Percentiles rank a stretch among this genome's conserved stretches.
phyloP scores from a whole-genome alignment of 108 stramenopile genomes.

The Parmales sp. region DNA sequence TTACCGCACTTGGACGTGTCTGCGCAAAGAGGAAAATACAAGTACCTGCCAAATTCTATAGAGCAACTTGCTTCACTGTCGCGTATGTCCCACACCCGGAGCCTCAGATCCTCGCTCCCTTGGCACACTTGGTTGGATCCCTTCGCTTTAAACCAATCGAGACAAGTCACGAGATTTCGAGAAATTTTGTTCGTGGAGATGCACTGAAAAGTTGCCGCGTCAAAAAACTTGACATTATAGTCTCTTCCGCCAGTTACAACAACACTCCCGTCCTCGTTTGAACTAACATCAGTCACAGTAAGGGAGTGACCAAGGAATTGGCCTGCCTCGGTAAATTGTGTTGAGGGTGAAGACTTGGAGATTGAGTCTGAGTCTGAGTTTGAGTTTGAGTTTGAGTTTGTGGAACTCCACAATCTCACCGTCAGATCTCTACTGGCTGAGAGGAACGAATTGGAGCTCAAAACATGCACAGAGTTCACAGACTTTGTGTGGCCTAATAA shows the following conservation, averaged over 20 bases:
- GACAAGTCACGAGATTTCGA: slow-evolving; percentile 23
- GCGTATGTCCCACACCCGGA: slow-evolving; percentile 18
- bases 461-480: too few species aligned
- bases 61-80: neutral
- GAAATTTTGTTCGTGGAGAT: slow-evolving; percentile 5
- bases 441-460: too few species aligned
- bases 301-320: too few species aligned
- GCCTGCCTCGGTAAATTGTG: too few species aligned
- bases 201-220: slow-evolving; percentile 16
- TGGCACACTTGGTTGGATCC: neutral
- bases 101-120: slow-evolving; percentile 19
- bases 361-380: too few species aligned
- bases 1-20: slow-evolving; percentile 8
- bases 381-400: too few species aligned
- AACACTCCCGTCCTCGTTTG: too few species aligned
- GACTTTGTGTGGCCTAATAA: too few species aligned
- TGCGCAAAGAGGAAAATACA: neutral
- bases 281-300: too few species aligned
- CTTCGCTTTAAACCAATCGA: slow-evolving; percentile 1
- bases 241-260: neutral
- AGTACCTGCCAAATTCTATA: neutral
- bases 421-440: too few species aligned
- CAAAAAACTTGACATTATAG: slow-evolving; percentile 9
- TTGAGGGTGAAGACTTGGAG: too few species aligned
- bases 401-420: too few species aligned